Conservation (phyloP, 208 protist genomes). For the Acanthamoeba divionensis region DNA sequence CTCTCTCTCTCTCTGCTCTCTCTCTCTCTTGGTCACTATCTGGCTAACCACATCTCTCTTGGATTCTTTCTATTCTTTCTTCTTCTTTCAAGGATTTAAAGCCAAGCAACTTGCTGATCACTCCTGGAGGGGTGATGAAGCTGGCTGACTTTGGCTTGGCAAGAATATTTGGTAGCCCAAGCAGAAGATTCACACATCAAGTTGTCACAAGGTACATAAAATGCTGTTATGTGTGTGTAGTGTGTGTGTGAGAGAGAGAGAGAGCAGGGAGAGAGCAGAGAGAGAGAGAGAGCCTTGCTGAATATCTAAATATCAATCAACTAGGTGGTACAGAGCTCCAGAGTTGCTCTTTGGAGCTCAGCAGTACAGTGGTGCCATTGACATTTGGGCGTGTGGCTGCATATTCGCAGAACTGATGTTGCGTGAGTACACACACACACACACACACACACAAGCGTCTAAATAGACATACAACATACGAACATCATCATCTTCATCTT, state of each 20-base stretch:
- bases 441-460: background rate
- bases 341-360: constrained; percentile 84
- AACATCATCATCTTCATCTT: too few relatives aligned
- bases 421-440: background rate
- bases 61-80: background rate
- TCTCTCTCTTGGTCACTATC: background rate
- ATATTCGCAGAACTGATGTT: constrained; percentile 87
- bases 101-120: constrained; percentile 66
- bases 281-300: background rate
- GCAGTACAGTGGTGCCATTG: constrained; percentile 83
- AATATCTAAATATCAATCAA: background rate
- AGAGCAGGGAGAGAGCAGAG: too few relatives aligned
- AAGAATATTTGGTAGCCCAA: constrained; percentile 46
- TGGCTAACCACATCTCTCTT: background rate
- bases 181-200: constrained; percentile 81
- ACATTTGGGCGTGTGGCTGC: constrained; percentile 90
- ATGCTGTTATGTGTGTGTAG: too few relatives aligned
- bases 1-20: background rate
- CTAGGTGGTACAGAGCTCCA: constrained; percentile 85
- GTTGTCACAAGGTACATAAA: constrained; percentile 74
- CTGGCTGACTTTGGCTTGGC: constrained; percentile 76
- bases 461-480: constrained; percentile 54
- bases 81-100: constrained; percentile 61
- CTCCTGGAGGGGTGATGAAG: constrained; percentile 59
- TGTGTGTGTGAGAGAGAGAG: too few relatives aligned